Base-by-base conservation (phyloP, 2,329 filamentous ascomycete genomes). In the Acarospora socialis region DNA sequence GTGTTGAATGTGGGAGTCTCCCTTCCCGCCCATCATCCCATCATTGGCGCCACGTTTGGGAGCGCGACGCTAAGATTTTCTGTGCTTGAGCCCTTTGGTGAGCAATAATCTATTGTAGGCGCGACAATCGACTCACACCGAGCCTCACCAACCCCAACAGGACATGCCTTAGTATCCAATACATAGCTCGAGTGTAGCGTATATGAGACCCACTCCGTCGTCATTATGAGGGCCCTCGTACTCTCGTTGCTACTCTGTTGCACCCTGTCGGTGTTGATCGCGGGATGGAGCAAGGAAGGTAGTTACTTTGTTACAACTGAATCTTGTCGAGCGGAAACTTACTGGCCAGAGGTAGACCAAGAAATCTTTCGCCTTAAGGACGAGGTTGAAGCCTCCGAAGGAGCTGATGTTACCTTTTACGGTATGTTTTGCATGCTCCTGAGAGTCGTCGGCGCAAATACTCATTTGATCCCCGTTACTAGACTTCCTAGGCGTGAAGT, bases 321-420 rank as follows among this genome's bases (percentile, higher is more conserved):
- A 25, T 13, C 6, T n/a, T 15, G 12, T 5, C 23, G 16, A 10
- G 4, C 22, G 22, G n/a, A n/a, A n/a, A n/a, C 12, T 15, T 28
- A 10, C 26, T 4, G 3, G n/a, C n/a, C 26, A 14, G 26, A n/a
- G 4, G 7, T 2, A 18, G 90, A 98, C 60, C 83, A 92, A 53
- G 90, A 98, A 61, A 95, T 98, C 62, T 98, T 98, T 65, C 81
- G 84, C 47, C 68, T 98, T 40, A 78, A 78, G 50, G 84, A 94
- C 60, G 90, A 95, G 54, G 71, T 98, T 34, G 62, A 70, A 38
- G 60, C 72, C 26, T 64, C 74, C 43, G 81, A 94, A 55, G 84
- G 90, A 36, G 49, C 65, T 31, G 77, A 81, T 40, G 69, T 82
- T 38, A 90, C 81, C 46, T 98, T 98, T 60, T 98, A 98, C 70